Conservation (phyloP, 768 basidiomycete genomes). For the Calocera viscosa region DNA sequence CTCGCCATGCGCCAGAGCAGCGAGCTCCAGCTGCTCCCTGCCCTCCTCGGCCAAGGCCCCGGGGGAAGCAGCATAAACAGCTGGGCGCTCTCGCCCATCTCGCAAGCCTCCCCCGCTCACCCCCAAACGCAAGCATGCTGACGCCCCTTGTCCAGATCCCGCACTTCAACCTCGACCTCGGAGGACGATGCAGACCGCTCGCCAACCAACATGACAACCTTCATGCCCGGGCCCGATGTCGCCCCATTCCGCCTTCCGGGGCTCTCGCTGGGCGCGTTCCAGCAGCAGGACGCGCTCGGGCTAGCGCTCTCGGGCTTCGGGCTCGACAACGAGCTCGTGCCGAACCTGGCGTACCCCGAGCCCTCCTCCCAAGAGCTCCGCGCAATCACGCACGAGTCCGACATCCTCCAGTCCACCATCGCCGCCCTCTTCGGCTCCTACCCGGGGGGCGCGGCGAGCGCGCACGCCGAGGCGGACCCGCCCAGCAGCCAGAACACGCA, state of each 20-base stretch:
- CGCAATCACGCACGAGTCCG: not conserved
- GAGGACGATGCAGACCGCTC: not conserved
- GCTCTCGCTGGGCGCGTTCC: not conserved
- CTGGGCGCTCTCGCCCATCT: not conserved
- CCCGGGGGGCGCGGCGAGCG: not conserved
- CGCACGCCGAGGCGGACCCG: not conserved
- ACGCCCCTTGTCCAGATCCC: not conserved
- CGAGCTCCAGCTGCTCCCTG: not conserved
- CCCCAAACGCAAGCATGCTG: not conserved
- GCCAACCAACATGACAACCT: not conserved
- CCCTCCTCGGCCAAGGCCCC: constrained; percentile 5
- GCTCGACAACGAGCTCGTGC: not conserved
- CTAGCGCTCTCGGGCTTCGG: not conserved
- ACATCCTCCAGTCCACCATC: not conserved
- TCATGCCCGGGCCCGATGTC: not conserved
- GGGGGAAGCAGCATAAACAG: not conserved
- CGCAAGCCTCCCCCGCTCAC: not conserved
- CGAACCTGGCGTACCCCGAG: not conserved
- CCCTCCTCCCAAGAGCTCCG: no score
- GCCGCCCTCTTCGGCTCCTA: not conserved
- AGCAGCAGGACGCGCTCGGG: not conserved
- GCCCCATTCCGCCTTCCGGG: not conserved
- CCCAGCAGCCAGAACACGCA: not conserved
- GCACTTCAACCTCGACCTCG: not conserved
- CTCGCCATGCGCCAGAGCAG: not conserved